Evolutionary conservation across 176 grass and related monocot species (phyloP).

Genomic region (Phoenix roebelenii): DNA sequence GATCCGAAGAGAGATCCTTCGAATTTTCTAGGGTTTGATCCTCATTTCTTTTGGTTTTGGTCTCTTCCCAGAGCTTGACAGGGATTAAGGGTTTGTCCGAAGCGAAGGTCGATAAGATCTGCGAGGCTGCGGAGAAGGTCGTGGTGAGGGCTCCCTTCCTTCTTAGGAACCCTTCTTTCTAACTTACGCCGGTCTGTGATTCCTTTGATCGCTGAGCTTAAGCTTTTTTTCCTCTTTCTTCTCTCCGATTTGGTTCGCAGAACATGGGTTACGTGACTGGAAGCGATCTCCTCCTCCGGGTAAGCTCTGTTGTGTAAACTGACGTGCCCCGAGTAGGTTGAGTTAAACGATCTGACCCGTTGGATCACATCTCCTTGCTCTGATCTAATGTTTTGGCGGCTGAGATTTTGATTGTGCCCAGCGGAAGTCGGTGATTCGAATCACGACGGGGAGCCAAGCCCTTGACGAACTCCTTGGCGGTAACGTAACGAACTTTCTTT

Average conservation of each 20-base stretch:
- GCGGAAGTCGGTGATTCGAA: slow-evolving; percentile 67
- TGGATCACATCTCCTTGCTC: neutral
- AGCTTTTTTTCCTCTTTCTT: no score
- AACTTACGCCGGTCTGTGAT: neutral
- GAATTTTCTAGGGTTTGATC: neutral
- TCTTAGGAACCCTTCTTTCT: neutral
- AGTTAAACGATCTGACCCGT: neutral
- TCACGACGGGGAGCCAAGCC: slow-evolving; percentile 80
- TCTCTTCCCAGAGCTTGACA: slow-evolving; percentile 47
- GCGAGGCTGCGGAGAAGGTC: slow-evolving; percentile 71
- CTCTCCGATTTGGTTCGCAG: slow-evolving; percentile 20
- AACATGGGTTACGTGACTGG: slow-evolving; percentile 67
- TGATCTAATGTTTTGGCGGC: neutral
- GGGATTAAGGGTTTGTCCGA: slow-evolving; percentile 92
- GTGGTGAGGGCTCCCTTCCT: slow-evolving; percentile 36
- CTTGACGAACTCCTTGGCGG: slow-evolving; percentile 82
- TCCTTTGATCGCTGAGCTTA: no score
- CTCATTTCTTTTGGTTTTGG: neutral
- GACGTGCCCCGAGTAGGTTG: no score
- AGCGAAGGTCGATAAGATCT: slow-evolving; percentile 91
- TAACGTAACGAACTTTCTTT: slow-evolving; percentile 5
- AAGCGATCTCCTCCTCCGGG: slow-evolving; percentile 71
- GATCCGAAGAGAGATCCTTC: neutral
- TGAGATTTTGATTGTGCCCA: neutral
- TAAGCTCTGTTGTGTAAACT: slow-evolving; percentile 1